A percentile compares a stretch with the other conserved stretches of the same genome.
These are phyloP conservation scores for Metarhizium sp. DNA, from an alignment of 2,329 filamentous ascomycete genomes.

Conservation along the genomic window DNA sequence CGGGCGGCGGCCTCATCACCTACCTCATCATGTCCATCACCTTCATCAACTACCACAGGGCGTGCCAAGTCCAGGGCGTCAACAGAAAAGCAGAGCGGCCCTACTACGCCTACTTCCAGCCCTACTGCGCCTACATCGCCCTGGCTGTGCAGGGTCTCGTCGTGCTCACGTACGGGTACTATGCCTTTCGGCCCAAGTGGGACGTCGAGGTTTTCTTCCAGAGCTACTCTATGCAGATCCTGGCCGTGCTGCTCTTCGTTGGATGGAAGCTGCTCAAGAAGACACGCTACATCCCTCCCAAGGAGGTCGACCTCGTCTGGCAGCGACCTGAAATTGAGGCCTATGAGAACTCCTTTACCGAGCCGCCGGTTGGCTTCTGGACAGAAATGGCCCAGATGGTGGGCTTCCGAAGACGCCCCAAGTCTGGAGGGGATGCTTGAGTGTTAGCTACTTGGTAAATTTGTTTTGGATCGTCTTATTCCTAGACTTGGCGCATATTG, in stretches of 20 bases:
- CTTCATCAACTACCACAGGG: conserved; percentile 39
- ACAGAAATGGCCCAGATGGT: conserved; percentile 4
- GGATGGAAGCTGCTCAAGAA: conserved; percentile 55
- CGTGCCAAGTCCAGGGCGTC: conserved; percentile 41
- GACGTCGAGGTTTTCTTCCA: conserved; percentile 35
- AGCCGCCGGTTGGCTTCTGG: conserved; percentile 43
- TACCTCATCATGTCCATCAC: conserved; percentile 45
- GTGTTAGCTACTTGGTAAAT: background rate
- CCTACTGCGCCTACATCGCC: conserved; percentile 43
- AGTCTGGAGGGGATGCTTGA: background rate
- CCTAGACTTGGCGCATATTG: background rate
- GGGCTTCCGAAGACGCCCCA: background rate
- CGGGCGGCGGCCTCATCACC: conserved; percentile 50
- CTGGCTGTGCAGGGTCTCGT: conserved; percentile 32
- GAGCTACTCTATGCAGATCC: conserved; percentile 49
- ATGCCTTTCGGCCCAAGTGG: conserved; percentile 42
- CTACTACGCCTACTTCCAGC: conserved; percentile 50
- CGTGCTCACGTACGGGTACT: conserved; percentile 46
- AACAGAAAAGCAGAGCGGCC: conserved; percentile 45
- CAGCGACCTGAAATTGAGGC: conserved; percentile 47
- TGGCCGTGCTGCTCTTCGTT: conserved; percentile 43
- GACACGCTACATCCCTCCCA: conserved; percentile 42
- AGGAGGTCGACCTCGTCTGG: conserved; percentile 51
- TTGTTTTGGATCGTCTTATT: background rate
- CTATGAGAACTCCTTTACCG: conserved; percentile 42